These are phyloP conservation scores for Suhomyces vadensis DNA, from an alignment of 805 yeast species.

Conservation along the genomic window DNA sequence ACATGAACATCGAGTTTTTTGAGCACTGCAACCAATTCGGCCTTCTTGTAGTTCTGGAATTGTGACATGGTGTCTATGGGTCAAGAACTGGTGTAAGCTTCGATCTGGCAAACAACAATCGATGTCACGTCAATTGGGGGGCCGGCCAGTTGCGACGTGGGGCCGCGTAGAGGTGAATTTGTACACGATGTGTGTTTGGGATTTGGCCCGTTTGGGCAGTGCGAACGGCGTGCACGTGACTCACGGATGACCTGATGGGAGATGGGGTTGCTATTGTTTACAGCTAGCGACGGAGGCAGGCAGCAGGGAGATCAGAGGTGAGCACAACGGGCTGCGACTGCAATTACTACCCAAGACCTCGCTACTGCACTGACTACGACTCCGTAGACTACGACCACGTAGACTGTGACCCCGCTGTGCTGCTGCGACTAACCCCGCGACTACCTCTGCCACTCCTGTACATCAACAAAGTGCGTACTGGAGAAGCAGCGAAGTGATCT, in stretches of 20 bases:
- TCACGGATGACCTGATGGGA: neutral
- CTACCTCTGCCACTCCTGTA: too few relatives aligned
- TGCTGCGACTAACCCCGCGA: too few relatives aligned
- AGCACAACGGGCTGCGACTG: too few relatives aligned
- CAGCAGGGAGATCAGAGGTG: too few relatives aligned
- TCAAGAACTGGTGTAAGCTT: neutral
- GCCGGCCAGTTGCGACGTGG: constrained; percentile 3
- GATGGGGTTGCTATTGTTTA: neutral
- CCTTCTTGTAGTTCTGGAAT: constrained; percentile 37
- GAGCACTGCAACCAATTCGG: constrained; percentile 39
- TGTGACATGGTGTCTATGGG: constrained; percentile 31
- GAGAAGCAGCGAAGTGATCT: too few relatives aligned
- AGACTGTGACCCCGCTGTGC: too few relatives aligned
- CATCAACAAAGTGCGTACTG: too few relatives aligned
- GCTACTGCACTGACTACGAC: too few relatives aligned
- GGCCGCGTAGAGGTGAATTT: constrained; percentile 2
- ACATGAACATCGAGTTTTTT: constrained; percentile 36
- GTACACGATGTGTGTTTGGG: constrained; percentile 1
- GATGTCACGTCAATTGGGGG: constrained; percentile 4
- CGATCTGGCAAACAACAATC: constrained; percentile 7
- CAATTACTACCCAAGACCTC: too few relatives aligned
- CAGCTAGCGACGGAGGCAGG: neutral
- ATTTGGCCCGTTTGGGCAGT: constrained; percentile 1
- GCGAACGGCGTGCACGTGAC: neutral
- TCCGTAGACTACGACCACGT: too few relatives aligned